These are phyloP conservation scores for Fraxinus americana DNA, from an alignment of 257 asterid genomes.

Conservation along the genomic window DNA sequence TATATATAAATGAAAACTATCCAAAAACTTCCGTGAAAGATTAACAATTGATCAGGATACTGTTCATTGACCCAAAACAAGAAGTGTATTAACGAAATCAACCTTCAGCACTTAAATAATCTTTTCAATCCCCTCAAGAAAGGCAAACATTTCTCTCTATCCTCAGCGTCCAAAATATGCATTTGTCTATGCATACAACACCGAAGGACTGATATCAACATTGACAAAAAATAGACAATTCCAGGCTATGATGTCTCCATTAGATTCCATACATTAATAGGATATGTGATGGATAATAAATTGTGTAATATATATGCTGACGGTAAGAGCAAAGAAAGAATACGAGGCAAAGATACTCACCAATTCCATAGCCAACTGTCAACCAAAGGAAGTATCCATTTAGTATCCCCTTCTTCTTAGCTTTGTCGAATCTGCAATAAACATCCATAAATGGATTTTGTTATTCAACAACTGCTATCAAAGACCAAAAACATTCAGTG, in stretches of 20 bases:
- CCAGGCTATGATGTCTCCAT: background rate
- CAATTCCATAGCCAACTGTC: slow-evolving; percentile 82
- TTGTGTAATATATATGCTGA: background rate
- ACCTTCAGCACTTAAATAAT: background rate
- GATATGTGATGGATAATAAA: background rate
- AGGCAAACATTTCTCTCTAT: background rate
- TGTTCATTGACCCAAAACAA: background rate
- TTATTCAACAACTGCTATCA: slow-evolving; percentile 19
- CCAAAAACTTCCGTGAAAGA: too few species aligned
- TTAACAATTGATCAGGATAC: background rate
- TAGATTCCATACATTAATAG: background rate
- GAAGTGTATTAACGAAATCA: background rate
- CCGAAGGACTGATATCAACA: background rate
- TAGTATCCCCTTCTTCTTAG: slow-evolving; percentile 58
- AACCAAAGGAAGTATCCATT: slow-evolving; percentile 90
- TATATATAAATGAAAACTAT: too few species aligned
- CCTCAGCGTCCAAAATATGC: background rate
- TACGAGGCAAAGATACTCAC: slow-evolving; percentile 44
- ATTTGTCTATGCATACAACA: background rate
- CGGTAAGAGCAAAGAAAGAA: background rate
- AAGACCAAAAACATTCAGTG: background rate
- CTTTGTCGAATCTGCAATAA: slow-evolving; percentile 84
- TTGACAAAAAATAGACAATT: background rate
- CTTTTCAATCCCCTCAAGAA: background rate
- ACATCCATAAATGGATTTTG: slow-evolving; percentile 15